Conservation (phyloP, 75 land plant species). For the Isoetes taiwanensis region DNA sequence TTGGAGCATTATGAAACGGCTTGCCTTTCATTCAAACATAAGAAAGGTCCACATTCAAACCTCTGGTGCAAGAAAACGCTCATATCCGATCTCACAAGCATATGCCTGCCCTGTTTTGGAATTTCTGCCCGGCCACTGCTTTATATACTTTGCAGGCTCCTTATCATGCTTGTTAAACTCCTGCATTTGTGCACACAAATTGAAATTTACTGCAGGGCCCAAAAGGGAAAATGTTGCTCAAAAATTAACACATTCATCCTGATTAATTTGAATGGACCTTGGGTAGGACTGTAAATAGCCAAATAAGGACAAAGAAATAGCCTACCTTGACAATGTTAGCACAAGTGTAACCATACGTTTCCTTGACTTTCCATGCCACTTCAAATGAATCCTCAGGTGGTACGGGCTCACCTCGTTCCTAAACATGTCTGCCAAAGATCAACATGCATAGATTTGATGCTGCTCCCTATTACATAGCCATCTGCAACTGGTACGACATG, state of each 20-base stretch:
- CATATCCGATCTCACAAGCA: constrained; percentile 94
- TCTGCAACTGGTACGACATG: constrained; percentile 97
- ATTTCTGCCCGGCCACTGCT: constrained; percentile 83
- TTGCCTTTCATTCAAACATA: too few relatives aligned
- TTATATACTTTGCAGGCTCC: constrained; percentile 82
- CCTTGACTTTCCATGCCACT: constrained; percentile 89
- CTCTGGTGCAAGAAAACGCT: constrained; percentile 98
- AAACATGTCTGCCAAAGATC: constrained; percentile 7
- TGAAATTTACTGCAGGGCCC: too few relatives aligned
- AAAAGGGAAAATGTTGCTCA: too few relatives aligned
- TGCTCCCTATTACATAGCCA: constrained; percentile 98
- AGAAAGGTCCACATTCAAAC: too few relatives aligned
- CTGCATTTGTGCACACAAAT: too few relatives aligned
- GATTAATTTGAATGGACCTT: too few relatives aligned
- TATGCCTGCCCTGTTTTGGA: constrained; percentile 91
- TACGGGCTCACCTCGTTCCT: constrained; percentile 94
- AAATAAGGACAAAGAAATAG: neutral
- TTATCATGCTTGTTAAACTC: constrained; percentile 93
- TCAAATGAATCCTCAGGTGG: constrained; percentile 98
- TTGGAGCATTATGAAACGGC: too few relatives aligned
- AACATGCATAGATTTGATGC: constrained; percentile 90
- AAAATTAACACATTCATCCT: too few relatives aligned
- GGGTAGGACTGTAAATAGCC: too few relatives aligned
- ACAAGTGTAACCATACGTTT: constrained; percentile 87
- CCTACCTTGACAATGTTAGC: constrained; percentile 97